phyloP scores from a whole-genome alignment of 164 flowering plant genomes.

The Macadamia tetraphylla region DNA sequence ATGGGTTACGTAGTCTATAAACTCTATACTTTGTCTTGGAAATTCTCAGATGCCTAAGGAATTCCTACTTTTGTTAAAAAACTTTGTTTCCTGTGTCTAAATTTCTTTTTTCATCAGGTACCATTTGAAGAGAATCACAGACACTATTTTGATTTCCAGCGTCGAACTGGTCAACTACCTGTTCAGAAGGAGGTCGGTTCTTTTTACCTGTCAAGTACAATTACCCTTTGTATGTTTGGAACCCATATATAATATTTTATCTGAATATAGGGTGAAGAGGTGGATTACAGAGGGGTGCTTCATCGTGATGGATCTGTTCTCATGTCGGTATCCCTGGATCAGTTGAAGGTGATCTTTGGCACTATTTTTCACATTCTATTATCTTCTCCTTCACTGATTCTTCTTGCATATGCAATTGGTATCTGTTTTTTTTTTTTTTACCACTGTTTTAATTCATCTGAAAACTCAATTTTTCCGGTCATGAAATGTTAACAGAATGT shows the following conservation, averaged over 20 bases:
- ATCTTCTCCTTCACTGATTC: neutral
- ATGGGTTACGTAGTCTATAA: too few species aligned
- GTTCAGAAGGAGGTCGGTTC: slow-evolving; percentile 78
- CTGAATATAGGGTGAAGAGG: slow-evolving; percentile 73
- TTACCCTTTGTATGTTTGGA: neutral
- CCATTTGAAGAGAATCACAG: slow-evolving; percentile 91
- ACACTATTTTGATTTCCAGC: slow-evolving; percentile 91
- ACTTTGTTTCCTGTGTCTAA: neutral
- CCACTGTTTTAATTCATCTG: neutral
- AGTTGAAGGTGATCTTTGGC: slow-evolving; percentile 61
- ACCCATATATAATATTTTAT: neutral
- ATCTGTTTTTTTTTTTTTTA: neutral
- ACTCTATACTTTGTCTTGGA: neutral
- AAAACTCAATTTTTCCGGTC: neutral
- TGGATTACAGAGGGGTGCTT: slow-evolving; percentile 89
- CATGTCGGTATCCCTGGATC: slow-evolving; percentile 80
- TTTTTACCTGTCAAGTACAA: neutral
- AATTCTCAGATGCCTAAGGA: slow-evolving; percentile 1
- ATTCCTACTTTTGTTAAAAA: neutral
- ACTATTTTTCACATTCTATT: neutral
- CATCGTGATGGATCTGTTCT: slow-evolving; percentile 99
- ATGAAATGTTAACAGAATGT: neutral
- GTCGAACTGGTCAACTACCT: slow-evolving; percentile 85
- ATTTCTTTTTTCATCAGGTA: slow-evolving; percentile 30
- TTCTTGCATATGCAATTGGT: neutral